Evolutionary conservation across 1,284 basidiomycete species (phyloP), one percentile per base, ranked within the genome.

Genomic region (Moesziomyces antarcticus): DNA sequence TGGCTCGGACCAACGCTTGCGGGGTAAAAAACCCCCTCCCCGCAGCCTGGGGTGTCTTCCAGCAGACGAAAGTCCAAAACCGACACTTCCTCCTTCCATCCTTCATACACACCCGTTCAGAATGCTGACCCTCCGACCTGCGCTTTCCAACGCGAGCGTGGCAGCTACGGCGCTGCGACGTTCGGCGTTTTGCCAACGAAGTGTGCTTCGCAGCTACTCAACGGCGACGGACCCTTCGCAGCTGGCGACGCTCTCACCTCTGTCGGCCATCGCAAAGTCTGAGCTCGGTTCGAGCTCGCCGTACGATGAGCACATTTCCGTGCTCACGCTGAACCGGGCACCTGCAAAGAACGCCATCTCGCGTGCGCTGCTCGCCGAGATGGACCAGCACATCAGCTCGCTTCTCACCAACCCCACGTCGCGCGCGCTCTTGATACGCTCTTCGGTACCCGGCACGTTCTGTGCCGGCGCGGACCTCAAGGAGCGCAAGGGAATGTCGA

Each of bases 391-490:
- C 87, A 87, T 70, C 88, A 90, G 77, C 89, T 90, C 74, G 52
- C 61, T 73, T 7, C 50, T 58, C 24, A 55, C 47, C 27, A 73
- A 65, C 0, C 53, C 68, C 20, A 68, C 57, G 9, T 54, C 57
- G 7, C 72, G 77, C n/a, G 60, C 66, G 20, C 50, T 80, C 20
- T 50, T 78, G 41, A 50, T 80, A 30, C 67, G 72, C 9, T 75
- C 74, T 16, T 57, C 53, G 1, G 74, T 78, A 0, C 58, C 65
- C 18, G 63, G 65, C 5, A 66, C 76, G 3, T 79, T 78, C 85
- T 97, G 94, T 83, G 91, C 94, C 20, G 94, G 95, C 7, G 94
- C 94, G 11, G 94, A 97, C 85, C 89, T 97, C 50, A 88, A 88
- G 60, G 94, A 97, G 84, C 88, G 94, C 62, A 89, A 90, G 41